Evolutionary conservation across 139 green algal genomes (phyloP), one percentile per base, ranked within the genome.

Genomic region (Chlamydomonas incerta): DNA sequence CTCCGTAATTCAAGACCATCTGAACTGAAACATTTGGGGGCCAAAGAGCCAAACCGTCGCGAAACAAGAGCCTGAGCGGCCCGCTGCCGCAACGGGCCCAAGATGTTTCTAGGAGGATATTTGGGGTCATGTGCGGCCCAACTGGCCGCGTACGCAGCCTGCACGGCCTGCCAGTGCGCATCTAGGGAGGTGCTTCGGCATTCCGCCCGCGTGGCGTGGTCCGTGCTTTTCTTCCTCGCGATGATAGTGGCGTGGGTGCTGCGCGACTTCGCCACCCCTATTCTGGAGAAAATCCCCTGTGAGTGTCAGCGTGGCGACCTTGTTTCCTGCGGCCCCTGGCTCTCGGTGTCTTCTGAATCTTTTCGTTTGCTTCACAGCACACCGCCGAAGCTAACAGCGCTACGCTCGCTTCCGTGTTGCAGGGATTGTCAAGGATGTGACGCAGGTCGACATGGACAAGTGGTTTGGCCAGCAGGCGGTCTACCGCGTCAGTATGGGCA

Each of bases 381-480:
- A n/a, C n/a, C n/a, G n/a, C n/a, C n/a, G n/a, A n/a, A 50, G 41
- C 41, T 50, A 5, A 50, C 41, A 50, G 8, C 41, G 41, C 41
- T n/a, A n/a, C n/a, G n/a, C n/a, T n/a, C n/a, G n/a, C n/a, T n/a
- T n/a, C n/a, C n/a, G n/a, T n/a, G 2, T 33, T 60, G 67, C 88
- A 94, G 91, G 91, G 91, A 94, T 94, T 72, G 88, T 93, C 34
- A 79, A 87, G 28, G 85, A 88, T 23, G 88, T 85, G 2, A 76
- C 82, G 1, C 62, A 68, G 3, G n/a, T 58, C 13, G 70, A 90
- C 46, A 79, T 81, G 41, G 90, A 98, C 67, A 87, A 93, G 68
- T 99, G 96, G 95, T 99, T 97, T 88, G 97, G 98, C 1, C 93
- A 96, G 88, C 97, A 99, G 85, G 97, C 97, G 20, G 97, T 99